These are phyloP conservation scores for Blastobotrys aristatus DNA, from an alignment of 1,139 yeast species.

Conservation along the genomic window DNA sequence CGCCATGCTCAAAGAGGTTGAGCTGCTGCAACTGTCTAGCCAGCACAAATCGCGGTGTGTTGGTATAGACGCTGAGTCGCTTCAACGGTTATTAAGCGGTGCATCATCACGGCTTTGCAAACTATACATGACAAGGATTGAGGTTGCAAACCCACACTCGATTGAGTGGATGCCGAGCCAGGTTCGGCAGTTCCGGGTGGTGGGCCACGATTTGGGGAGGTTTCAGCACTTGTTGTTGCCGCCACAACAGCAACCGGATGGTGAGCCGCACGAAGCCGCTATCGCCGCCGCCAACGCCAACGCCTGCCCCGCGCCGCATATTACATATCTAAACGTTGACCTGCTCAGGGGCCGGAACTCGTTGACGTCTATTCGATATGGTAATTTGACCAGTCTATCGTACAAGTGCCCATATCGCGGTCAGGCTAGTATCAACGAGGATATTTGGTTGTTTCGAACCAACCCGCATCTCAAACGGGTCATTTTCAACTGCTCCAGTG, in stretches of 20 bases:
- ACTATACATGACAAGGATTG: constrained; percentile 10
- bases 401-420: constrained; percentile 4
- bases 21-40: constrained; percentile 9
- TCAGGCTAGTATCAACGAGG: background rate
- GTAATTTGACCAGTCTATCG: constrained; percentile 8
- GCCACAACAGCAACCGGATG: too few relatives aligned
- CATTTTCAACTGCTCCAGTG: constrained; percentile 13
- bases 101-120: background rate
- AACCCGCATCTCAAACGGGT: constrained; percentile 13
- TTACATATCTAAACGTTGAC: constrained; percentile 11
- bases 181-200: constrained; percentile 1
- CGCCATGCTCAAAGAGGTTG: constrained; percentile 5
- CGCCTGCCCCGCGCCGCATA: constrained; percentile 1
- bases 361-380: constrained; percentile 2
- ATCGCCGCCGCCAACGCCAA: background rate
- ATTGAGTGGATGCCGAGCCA: constrained; percentile 12
- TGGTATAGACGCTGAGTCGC: constrained; percentile 4
- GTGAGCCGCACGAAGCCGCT: too few relatives aligned
- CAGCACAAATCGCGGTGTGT: constrained; percentile 1
- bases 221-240: background rate
- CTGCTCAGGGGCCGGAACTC: constrained; percentile 9
- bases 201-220: background rate
- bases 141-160: constrained; percentile 8
- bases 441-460: constrained; percentile 9
- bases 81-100: constrained; percentile 1